Conservation (phyloP, 225 moss, liverwort and hornwort species). For the Marchantia paleacea region DNA sequence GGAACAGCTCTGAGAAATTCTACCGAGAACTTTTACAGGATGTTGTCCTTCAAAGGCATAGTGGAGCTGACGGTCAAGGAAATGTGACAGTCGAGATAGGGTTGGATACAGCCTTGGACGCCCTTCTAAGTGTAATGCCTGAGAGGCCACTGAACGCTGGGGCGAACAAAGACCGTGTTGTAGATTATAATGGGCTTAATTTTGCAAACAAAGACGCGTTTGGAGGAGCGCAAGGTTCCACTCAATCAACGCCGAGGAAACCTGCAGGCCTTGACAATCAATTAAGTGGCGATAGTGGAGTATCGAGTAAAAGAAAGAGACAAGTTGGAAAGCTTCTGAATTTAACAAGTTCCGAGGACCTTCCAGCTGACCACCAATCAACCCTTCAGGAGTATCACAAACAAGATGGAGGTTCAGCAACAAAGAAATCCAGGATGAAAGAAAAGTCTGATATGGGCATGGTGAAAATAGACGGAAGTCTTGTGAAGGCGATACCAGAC, state of each 20-base stretch:
- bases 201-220: not conserved
- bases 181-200: not conserved
- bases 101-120: constrained; percentile 6
- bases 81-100: constrained; percentile 9
- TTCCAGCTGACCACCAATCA: not conserved
- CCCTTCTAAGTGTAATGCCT: not conserved
- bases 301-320: constrained; percentile 15
- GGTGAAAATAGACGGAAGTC: not conserved
- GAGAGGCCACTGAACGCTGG: not conserved
- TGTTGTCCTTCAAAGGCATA: not conserved
- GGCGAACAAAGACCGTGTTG: not conserved
- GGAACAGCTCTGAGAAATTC: constrained; percentile 6
- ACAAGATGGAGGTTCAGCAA: not conserved
- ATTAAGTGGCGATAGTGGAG: not conserved
- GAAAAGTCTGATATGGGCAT: not conserved
- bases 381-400: not conserved
- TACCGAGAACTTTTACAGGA: not conserved
- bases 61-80: constrained; percentile 1
- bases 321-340: not conserved
- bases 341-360: not conserved
- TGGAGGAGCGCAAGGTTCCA: not conserved
- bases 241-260: not conserved
- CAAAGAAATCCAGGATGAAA: not conserved
- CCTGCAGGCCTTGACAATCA: not conserved
- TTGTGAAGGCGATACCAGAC: not conserved